A percentile compares a stretch with the other conserved stretches of the same genome.
Conservation (phyloP, 2,329 filamentous ascomycete genomes). For the Aspergillus brunneoviolaceus region DNA sequence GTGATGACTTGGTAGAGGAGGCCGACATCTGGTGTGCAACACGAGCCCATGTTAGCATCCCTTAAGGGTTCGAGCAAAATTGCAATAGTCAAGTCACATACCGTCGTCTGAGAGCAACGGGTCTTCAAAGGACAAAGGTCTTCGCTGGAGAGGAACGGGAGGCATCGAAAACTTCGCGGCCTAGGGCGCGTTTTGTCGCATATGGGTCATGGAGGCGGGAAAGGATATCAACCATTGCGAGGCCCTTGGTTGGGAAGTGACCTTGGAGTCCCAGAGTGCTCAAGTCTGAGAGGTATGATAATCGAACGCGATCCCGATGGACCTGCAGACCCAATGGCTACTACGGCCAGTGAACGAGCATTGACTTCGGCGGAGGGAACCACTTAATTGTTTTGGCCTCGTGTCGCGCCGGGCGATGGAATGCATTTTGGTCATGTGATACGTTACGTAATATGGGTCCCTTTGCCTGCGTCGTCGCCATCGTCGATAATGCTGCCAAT, state of each 20-base stretch:
- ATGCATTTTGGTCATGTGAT: conserved; percentile 14
- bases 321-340: conserved; percentile 10
- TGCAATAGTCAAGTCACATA: conserved; percentile 29
- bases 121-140: conserved; percentile 42
- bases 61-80: background rate
- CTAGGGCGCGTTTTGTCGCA: conserved; percentile 46
- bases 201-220: conserved; percentile 43
- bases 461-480: background rate
- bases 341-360: conserved; percentile 4
- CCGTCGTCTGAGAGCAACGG: conserved; percentile 61
- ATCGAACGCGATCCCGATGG: conserved; percentile 8
- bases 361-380: conserved; percentile 1
- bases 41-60: background rate
- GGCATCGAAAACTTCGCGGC: conserved; percentile 51
- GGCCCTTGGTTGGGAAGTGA: conserved; percentile 15
- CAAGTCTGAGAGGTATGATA: conserved; percentile 3
- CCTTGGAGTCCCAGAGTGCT: conserved; percentile 6
- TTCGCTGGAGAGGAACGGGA: conserved; percentile 46
- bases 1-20: conserved; percentile 75
- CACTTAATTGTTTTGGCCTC: conserved; percentile 9
- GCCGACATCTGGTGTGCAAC: conserved; percentile 64
- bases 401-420: conserved; percentile 21
- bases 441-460: conserved; percentile 13
- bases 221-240: conserved; percentile 43
- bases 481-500: background rate